A percentile compares a stretch with the other conserved stretches of the same genome.
Conservation (phyloP, 2,329 filamentous ascomycete genomes). For the Meredithiella fracta region DNA sequence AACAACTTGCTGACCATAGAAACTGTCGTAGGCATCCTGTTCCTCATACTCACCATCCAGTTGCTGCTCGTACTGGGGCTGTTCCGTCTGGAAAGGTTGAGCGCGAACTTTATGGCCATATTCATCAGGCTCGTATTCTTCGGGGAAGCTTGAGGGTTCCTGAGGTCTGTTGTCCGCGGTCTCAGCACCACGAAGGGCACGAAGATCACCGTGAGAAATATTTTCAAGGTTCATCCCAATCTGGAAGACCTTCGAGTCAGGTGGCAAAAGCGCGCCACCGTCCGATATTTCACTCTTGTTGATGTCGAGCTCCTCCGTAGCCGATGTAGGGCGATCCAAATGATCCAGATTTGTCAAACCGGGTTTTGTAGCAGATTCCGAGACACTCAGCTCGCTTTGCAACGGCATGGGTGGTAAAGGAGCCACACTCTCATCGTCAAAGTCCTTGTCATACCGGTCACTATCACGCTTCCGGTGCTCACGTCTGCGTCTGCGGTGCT, state of each 20-base stretch:
- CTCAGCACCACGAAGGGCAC: conserved; percentile 30
- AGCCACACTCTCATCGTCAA: conserved; percentile 38
- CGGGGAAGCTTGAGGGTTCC: conserved; percentile 21
- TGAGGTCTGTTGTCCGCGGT: neutral
- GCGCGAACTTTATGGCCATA: conserved; percentile 27
- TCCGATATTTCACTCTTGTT: conserved; percentile 47
- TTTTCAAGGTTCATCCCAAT: conserved; percentile 53
- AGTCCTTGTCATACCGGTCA: conserved; percentile 33
- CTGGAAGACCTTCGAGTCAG: neutral
- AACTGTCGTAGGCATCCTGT: conserved; percentile 21
- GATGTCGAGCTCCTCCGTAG: conserved; percentile 36
- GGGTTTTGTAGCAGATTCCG: conserved; percentile 69
- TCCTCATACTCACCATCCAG: conserved; percentile 9
- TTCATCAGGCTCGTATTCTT: conserved; percentile 33
- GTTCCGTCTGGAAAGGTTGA: conserved; percentile 16
- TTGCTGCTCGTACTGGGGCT: conserved; percentile 25
- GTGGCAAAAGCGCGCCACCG: conserved; percentile 26
- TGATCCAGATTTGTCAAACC: conserved; percentile 68
- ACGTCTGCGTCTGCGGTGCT: conserved; percentile 31
- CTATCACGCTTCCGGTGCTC: conserved; percentile 30
- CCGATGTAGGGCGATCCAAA: conserved; percentile 55
- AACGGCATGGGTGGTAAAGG: conserved; percentile 65
- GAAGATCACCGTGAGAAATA: conserved; percentile 42
- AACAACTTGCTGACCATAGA: conserved; percentile 44
- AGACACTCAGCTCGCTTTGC: conserved; percentile 69